Base-by-base conservation (phyloP, 164 flowering plant genomes). In the Vitis labrusca region DNA sequence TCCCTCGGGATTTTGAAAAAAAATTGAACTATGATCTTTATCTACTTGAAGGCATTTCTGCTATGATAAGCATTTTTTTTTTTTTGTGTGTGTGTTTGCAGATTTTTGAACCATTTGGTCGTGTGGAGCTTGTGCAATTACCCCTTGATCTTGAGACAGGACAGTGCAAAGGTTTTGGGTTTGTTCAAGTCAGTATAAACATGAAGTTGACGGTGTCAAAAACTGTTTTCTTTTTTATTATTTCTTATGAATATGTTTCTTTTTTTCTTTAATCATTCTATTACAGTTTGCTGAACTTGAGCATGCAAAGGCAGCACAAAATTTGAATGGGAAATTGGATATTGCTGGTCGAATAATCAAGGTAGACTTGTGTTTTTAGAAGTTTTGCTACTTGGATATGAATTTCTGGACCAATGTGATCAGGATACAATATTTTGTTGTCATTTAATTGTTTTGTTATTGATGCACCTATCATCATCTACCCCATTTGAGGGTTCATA, bases 91-190 rank as follows among this genome's bases (percentile, higher is more conserved):
- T 14, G 3, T 2, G 8, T 51, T 44, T 13, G 76, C 76, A 93
- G 98, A 86, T 93, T 68, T 94, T 94, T 80, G 99, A 94, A 79
- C 89, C 99, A 10, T 94, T 92, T 85, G 99, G 99, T 59, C 86
- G 88, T 17, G 98, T 94, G 72, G 99, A 94, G 84, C 88, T 91
- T 65, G 94, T 94, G 67, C 98, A 92, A 78, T 83, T 94, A 9
- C 99, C 99, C 15, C 91, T 89, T 73, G 99, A 94, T 68, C 85
- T 79, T 55, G 99, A 94, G 79, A 87, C 98, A 19, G 97, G 99
- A 50, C 99, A 91, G 50, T 94, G 99, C 85, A 94, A 94, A 78
- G 98, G 99, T 63, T 92, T 88, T 80, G 98, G 98, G 49, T 94
- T 94, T 91, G 83, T 94, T 64, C 99, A 93, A 67, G 98, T 93